A percentile compares a stretch with the other conserved stretches of the same genome.
phyloP scores from a whole-genome alignment of 2,329 filamentous ascomycete species.

The Hypoxylon sp. region DNA sequence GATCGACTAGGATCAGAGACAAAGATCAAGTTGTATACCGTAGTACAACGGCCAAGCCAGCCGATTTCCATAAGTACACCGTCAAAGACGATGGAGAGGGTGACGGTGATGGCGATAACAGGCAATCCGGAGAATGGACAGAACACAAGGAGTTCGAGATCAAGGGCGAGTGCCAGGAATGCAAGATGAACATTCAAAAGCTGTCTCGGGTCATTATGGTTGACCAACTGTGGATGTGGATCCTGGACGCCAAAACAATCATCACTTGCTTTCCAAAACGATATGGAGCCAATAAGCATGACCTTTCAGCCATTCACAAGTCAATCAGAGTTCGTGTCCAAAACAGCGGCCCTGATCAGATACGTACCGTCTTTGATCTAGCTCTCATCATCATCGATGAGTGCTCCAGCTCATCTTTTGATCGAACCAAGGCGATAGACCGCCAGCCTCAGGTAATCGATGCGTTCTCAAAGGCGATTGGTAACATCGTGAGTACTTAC shows the following conservation, averaged over 20 bases:
- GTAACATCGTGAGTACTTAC: conserved; percentile 56
- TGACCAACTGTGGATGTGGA: conserved; percentile 63
- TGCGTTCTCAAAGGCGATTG: conserved; percentile 60
- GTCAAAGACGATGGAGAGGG: neutral
- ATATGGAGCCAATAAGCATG: conserved; percentile 60
- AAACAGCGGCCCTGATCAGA: conserved; percentile 45
- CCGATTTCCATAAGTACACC: conserved; percentile 47
- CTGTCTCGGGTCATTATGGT: conserved; percentile 58
- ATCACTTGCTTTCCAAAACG: conserved; percentile 60
- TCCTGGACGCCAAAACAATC: conserved; percentile 57
- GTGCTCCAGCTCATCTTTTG: conserved; percentile 60
- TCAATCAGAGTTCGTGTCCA: conserved; percentile 56
- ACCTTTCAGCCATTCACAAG: conserved; percentile 59
- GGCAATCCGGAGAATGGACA: neutral
- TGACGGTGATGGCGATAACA: neutral
- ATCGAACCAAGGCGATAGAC: conserved; percentile 53
- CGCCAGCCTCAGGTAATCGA: conserved; percentile 59
- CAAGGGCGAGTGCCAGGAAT: conserved; percentile 30
- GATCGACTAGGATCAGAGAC: conserved; percentile 59
- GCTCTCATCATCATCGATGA: conserved; percentile 60
- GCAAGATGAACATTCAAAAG: conserved; percentile 40
- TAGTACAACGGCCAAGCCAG: conserved; percentile 49
- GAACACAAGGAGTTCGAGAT: conserved; percentile 28
- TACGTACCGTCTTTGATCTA: conserved; percentile 60
- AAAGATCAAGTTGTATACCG: conserved; percentile 61